Base-by-base conservation (phyloP, 495 filamentous ascomycete species). In the Talaromyces trachyspermus region DNA sequence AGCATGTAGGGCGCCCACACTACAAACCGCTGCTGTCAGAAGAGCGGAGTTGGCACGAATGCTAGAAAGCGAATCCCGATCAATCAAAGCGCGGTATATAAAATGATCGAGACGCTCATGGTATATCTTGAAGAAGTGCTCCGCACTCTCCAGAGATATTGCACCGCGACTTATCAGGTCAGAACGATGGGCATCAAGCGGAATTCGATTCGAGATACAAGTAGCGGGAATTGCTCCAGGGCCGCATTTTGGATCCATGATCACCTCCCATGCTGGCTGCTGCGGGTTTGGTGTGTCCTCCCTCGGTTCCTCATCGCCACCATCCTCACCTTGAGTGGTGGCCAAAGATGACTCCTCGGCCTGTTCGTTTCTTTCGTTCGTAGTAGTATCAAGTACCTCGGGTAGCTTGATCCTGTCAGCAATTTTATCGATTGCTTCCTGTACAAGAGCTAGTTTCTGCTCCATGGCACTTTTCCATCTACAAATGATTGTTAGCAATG, bases 21-120 rank as follows among this genome's bases (percentile, higher is more conserved):
- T 49, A 37, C 46, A 49, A 4, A 53, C 38, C 2, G 50, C 46
- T 10, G 46, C 18, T 10, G 40, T 30, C 9, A 53, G 33, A 9
- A 53, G 32, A 7, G 50, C 17, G 12, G 50, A 53, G 1, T 30
- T 5, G 12, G 18, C 30, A 3, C 46, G 46, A 6, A 37, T 40
- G 45, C 24, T 26, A 20, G 42, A 30, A 12, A 29, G 25, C 1
- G 22, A 20, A 20, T 11, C 25, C 19, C 32, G 17, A 11, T 44
- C 42, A 3, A 24, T 26, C 1, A 44, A 26, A 20, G 32, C 20
- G 2, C 26, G 10, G 4, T 44, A 30, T 5, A 44, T 19, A 7
- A 44, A 44, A 19, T 27, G 42, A 17, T 44, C 42, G 2, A 44
- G 7, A 12, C 26, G 10, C 19, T 32, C 2, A 20, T 44, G 24